Base-by-base conservation (phyloP, 1,284 basidiomycete species). In the Inonotus obliquus region DNA sequence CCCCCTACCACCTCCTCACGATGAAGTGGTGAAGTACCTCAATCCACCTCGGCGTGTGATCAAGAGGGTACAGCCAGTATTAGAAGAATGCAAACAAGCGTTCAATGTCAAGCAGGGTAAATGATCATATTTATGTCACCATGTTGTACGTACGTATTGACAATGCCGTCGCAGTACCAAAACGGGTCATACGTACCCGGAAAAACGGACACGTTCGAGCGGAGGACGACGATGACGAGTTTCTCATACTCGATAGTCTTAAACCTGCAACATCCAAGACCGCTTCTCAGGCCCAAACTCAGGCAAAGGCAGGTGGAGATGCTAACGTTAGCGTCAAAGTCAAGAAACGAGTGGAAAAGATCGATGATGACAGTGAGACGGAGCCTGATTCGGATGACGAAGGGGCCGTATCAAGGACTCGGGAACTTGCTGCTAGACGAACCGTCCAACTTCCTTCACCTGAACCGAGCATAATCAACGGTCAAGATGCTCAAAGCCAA, bases 1-100 rank as follows among this genome's bases (percentile, higher is more conserved):
- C 59, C 91, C 92, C 0, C 77, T 97, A 1, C 89, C 91, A 0
- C 89, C 89, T 0, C 92, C 94, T 0, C 93, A 96, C 72, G 88
- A 87, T 0, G 90, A 92, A 62, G 79, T 97, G 5, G 75, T 83
- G 32, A 93, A 91, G 68, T 98, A 91, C 73, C 86, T 97, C 69
- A 76, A 92, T 19, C 84, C 92, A 1, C 95, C 95, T 0, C 78
- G 76, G 37, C 79, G 80, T 45, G 83, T 90, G 0, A 74, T 87
- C 11, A 88, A 89, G 67, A 77, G 79, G 3, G 80, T 87, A 0
- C 74, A 76, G 39, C 73, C 78, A 1, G 76, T 85, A 0, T 76
- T 88, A 19, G 83, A 86, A 58, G 78, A 81, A 32, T 87, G 87
- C 69, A 87, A 84, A 71, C 72, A 75, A 14, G 75, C 73, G 0